These are phyloP conservation scores for Wakefieldia striispora DNA, from an alignment of 768 basidiomycete species.

Conservation along the genomic window DNA sequence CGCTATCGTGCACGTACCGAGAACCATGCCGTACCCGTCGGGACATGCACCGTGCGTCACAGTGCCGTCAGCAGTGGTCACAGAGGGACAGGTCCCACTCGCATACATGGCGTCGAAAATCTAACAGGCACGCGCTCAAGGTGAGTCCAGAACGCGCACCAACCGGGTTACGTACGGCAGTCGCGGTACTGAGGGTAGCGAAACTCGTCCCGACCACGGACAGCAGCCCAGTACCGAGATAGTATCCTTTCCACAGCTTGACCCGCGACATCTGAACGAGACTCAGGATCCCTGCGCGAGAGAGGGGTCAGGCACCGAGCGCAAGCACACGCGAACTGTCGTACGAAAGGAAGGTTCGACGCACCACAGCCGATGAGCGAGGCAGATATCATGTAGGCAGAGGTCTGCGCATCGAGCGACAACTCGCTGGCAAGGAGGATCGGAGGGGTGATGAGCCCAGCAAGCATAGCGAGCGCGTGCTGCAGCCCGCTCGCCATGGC, in stretches of 20 bases:
- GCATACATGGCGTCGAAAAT: constrained; percentile 77
- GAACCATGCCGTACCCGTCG: constrained; percentile 75
- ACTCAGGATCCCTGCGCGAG: constrained; percentile 59
- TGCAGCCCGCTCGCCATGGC: constrained; percentile 73
- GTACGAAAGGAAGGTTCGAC: background rate
- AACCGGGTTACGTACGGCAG: constrained; percentile 44
- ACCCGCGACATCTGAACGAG: constrained; percentile 77
- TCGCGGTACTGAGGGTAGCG: constrained; percentile 71
- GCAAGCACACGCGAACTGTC: too few species aligned
- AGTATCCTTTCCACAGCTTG: constrained; percentile 58
- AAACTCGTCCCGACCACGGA: constrained; percentile 83
- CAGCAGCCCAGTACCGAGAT: constrained; percentile 77
- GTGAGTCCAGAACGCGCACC: background rate
- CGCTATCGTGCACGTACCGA: constrained; percentile 42
- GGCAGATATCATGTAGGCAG: constrained; percentile 79
- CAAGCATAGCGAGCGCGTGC: constrained; percentile 80
- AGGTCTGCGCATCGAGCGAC: constrained; percentile 53
- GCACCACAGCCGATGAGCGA: constrained; percentile 79
- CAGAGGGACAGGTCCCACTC: constrained; percentile 73
- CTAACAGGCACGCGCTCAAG: constrained; percentile 29
- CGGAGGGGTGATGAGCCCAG: constrained; percentile 79
- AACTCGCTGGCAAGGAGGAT: constrained; percentile 73
- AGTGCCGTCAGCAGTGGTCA: constrained; percentile 54
- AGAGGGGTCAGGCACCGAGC: too few species aligned
- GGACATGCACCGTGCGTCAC: constrained; percentile 63